Percentiles rank a stretch among this genome's conserved stretches.
phyloP scores from a whole-genome alignment of 306 rosid species.

The Trichosanthes truncata region DNA sequence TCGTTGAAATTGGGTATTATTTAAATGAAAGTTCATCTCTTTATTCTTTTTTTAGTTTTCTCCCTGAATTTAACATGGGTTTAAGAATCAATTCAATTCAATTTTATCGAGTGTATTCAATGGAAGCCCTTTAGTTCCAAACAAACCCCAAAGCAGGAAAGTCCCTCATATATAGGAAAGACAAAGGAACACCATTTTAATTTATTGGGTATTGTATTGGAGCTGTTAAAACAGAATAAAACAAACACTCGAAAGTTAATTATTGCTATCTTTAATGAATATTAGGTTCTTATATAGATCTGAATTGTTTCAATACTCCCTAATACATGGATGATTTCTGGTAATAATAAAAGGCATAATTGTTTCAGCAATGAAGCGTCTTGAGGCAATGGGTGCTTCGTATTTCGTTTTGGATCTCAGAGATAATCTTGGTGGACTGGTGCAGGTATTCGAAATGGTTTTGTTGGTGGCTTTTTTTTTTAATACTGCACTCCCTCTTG shows the following conservation, averaged over 20 bases:
- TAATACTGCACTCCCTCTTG: not conserved
- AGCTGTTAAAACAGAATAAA: not conserved
- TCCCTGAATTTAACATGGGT: not conserved
- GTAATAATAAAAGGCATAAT: slow-evolving; percentile 8
- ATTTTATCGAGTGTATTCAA: not conserved
- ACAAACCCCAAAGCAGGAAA: not conserved
- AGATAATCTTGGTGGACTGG: slow-evolving; percentile 97
- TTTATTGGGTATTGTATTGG: not conserved
- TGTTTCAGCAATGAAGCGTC: slow-evolving; percentile 85
- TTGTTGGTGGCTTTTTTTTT: not conserved
- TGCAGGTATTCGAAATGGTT: slow-evolving; percentile 51
- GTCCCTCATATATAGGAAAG: not conserved
- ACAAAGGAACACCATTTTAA: not conserved
- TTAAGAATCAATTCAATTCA: not conserved
- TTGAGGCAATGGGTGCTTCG: slow-evolving; percentile 82
- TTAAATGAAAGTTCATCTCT: not conserved
- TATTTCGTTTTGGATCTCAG: slow-evolving; percentile 85
- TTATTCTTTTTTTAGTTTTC: not conserved
- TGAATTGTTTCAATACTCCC: not conserved
- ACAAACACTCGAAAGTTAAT: not conserved
- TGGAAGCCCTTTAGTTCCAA: not conserved
- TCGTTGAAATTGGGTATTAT: not conserved
- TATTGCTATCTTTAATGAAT: not conserved
- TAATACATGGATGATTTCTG: not conserved
- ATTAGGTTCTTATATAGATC: not conserved